Conservation (phyloP, 495 filamentous ascomycete species). For the Poronia punctata region DNA sequence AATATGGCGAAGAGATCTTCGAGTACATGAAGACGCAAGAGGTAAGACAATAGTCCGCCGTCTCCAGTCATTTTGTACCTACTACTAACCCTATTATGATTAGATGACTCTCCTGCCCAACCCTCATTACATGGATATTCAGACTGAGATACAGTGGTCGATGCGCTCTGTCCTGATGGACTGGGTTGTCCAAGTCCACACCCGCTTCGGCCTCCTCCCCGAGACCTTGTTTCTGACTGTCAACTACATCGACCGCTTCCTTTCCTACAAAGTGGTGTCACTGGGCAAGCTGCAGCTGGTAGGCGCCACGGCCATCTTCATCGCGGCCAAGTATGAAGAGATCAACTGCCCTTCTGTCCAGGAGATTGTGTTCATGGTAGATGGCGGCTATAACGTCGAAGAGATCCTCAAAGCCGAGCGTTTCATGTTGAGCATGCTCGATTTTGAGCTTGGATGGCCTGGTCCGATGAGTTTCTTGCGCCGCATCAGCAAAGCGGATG, state of each 20-base stretch:
- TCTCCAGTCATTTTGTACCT: neutral
- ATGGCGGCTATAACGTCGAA: conserved; percentile 77
- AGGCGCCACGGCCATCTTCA: conserved; percentile 89
- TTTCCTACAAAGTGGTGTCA: conserved; percentile 90
- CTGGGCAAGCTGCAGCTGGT: conserved; percentile 93
- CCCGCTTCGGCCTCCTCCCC: conserved; percentile 81
- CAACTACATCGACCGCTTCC: conserved; percentile 95
- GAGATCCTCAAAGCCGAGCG: conserved; percentile 96
- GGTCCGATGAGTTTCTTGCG: conserved; percentile 97
- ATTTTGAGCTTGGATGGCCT: conserved; percentile 93
- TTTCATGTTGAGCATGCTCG: conserved; percentile 94
- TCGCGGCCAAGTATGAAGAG: conserved; percentile 97
- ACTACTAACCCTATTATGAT: conserved; percentile 13
- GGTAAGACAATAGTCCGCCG: conserved; percentile 45
- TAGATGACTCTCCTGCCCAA: conserved; percentile 78
- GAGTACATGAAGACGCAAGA: conserved; percentile 81
- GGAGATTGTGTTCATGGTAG: conserved; percentile 98
- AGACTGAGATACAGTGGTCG: conserved; percentile 97
- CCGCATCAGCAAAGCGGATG: conserved; percentile 95
- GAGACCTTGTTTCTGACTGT: conserved; percentile 91
- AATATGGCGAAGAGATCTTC: conserved; percentile 95
- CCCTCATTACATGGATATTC: conserved; percentile 90
- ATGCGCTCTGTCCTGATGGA: conserved; percentile 98
- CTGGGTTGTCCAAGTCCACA: conserved; percentile 94
- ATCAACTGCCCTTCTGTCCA: conserved; percentile 91